Conservation (phyloP, 2,329 filamentous ascomycete genomes). For the Botrytis deweyae region DNA sequence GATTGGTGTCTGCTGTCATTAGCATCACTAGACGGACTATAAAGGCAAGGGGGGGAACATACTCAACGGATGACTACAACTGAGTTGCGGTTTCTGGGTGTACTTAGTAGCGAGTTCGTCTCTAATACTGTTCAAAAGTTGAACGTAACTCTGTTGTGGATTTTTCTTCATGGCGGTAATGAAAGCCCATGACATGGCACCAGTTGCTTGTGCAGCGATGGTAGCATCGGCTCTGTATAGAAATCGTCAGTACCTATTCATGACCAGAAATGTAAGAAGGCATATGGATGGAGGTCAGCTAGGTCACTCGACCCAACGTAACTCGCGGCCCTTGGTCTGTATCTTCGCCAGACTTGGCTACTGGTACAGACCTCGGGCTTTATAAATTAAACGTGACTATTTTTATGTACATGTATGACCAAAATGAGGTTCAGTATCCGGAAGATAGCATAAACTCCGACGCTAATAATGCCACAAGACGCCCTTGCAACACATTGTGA, state of each 20-base stretch:
- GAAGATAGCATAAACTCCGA: conserved; percentile 30
- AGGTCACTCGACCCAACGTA: conserved; percentile 36
- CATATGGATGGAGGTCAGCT: conserved; percentile 3
- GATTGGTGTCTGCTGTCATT: conserved; percentile 53
- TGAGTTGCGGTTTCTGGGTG: conserved; percentile 91
- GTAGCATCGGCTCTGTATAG: conserved; percentile 75
- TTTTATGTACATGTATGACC: conserved; percentile 24
- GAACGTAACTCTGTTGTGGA: conserved; percentile 92
- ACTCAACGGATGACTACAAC: conserved; percentile 94
- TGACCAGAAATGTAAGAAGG: background rate
- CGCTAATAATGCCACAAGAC: conserved; percentile 46
- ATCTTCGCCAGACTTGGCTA: conserved; percentile 33
- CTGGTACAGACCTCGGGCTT: conserved; percentile 34
- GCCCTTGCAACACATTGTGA: conserved; percentile 53
- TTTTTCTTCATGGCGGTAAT: conserved; percentile 89
- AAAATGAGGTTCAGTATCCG: conserved; percentile 28
- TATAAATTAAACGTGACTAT: conserved; percentile 25
- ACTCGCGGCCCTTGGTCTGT: conserved; percentile 38
- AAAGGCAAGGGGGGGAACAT: conserved; percentile 35
- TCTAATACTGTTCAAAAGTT: conserved; percentile 92
- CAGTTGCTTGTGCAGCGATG: conserved; percentile 81
- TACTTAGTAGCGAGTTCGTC: conserved; percentile 87
- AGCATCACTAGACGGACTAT: conserved; percentile 13
- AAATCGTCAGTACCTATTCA: conserved; percentile 16
- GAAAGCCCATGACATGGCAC: conserved; percentile 98